Percentiles rank a stretch among this genome's conserved stretches.
These are phyloP conservation scores for Elsinoe fawcettii DNA, from an alignment of 2,329 filamentous ascomycete species.

Conservation along the genomic window DNA sequence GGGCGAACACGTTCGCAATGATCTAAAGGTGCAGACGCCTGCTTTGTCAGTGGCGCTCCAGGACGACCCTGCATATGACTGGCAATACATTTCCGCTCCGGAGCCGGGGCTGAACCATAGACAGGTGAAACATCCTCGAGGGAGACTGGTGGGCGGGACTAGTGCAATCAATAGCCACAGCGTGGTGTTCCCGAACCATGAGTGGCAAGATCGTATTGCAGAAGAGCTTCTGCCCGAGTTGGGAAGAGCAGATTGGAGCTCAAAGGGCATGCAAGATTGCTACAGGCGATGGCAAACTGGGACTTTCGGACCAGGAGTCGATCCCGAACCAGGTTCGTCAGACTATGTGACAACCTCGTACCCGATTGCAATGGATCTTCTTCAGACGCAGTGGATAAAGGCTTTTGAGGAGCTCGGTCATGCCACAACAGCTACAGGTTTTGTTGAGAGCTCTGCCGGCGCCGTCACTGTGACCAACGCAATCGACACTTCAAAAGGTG, in stretches of 20 bases:
- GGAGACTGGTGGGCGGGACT: slow-evolving; percentile 32
- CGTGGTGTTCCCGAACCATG: not conserved
- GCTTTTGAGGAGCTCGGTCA: slow-evolving; percentile 17
- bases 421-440: slow-evolving; percentile 14
- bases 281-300: slow-evolving; percentile 13
- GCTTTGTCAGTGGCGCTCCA: slow-evolving; percentile 17
- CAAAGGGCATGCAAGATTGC: slow-evolving; percentile 38
- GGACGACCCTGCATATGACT: slow-evolving; percentile 22
- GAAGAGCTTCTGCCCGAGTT: slow-evolving; percentile 39
- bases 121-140: slow-evolving; percentile 25
- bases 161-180: slow-evolving; percentile 30
- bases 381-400: slow-evolving; percentile 19
- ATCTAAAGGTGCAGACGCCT: slow-evolving; percentile 21
- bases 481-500: slow-evolving; percentile 19
- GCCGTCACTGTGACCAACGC: slow-evolving; percentile 3
- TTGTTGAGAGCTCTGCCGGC: slow-evolving; percentile 7
- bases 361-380: slow-evolving; percentile 23
- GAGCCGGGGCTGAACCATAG: slow-evolving; percentile 18
- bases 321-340: slow-evolving; percentile 32
- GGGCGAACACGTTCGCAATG: slow-evolving; percentile 37
- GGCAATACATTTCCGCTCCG: slow-evolving; percentile 18
- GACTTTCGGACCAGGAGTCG: slow-evolving; percentile 32
- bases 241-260: slow-evolving; percentile 36
- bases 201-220: slow-evolving; percentile 32
- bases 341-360: slow-evolving; percentile 37